Percentiles rank a stretch among this genome's conserved stretches.
These are phyloP conservation scores for Lasiosphaeria hispida DNA, from an alignment of 495 filamentous ascomycete genomes.

Conservation along the genomic window DNA sequence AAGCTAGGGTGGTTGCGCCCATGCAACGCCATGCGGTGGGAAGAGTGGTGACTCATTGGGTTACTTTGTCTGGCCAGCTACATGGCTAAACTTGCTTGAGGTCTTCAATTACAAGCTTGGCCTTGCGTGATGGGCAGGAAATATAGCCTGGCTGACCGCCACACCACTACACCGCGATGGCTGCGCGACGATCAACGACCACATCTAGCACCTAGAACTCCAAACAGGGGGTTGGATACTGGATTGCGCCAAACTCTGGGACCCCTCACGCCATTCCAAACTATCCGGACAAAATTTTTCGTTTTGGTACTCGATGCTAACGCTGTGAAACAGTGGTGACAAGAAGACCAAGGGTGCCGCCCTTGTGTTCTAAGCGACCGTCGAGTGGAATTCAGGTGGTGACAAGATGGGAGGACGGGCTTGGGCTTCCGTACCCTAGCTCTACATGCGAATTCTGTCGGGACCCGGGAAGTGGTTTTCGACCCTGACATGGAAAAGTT, in stretches of 20 bases:
- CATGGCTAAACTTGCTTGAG: no score
- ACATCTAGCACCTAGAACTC: no score
- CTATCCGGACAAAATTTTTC: not conserved
- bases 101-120: no score
- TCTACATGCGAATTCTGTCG: constrained; percentile 30
- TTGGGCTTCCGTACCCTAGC: constrained; percentile 31
- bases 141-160: no score
- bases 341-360: constrained; percentile 99
- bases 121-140: no score
- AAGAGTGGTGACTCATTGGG: no score
- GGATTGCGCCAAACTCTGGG: not conserved
- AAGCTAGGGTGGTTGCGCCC: no score
- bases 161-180: no score
- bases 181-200: no score
- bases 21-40: no score
- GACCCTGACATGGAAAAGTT: constrained; percentile 31
- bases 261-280: not conserved
- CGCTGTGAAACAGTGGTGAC: constrained; percentile 74
- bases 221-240: no score
- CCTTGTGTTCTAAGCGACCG: constrained; percentile 81
- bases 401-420: constrained; percentile 23
- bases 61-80: no score
- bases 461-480: constrained; percentile 26
- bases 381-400: constrained; percentile 23
- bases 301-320: constrained; percentile 25